These are phyloP conservation scores for Capillidium heterosporum DNA, from an alignment of 371 early-diverging fungal species.

Conservation along the genomic window DNA sequence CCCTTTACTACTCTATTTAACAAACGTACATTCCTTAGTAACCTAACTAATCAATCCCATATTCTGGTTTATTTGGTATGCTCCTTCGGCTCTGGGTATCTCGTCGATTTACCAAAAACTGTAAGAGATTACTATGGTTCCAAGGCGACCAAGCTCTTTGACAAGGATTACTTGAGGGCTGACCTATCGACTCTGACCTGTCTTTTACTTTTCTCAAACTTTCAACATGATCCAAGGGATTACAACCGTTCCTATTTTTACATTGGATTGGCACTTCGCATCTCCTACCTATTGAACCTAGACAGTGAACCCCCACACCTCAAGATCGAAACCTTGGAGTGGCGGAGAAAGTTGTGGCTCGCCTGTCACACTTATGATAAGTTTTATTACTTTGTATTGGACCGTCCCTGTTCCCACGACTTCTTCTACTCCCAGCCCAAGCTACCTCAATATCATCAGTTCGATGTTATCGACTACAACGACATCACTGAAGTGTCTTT, in stretches of 20 bases:
- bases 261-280: neutral
- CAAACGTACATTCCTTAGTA: neutral
- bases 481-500: neutral
- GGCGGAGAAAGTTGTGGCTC: neutral
- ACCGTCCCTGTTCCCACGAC: neutral
- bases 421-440: neutral
- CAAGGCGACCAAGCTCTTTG: neutral
- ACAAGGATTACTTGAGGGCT: neutral
- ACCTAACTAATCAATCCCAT: neutral
- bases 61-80: conserved; percentile 1
- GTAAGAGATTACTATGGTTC: neutral
- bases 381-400: neutral
- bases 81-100: neutral
- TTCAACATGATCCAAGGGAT: neutral
- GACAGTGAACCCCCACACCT: neutral
- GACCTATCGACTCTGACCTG: neutral
- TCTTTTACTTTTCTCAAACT: neutral
- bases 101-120: neutral
- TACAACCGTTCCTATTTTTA: neutral
- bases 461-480: neutral
- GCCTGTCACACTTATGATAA: neutral
- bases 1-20: neutral
- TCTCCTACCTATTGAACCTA: neutral
- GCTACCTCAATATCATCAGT: neutral
- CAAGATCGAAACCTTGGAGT: neutral